phyloP scores from a whole-genome alignment of 108 stramenopile genomes.

The Cylindrotheca fusiformis region DNA sequence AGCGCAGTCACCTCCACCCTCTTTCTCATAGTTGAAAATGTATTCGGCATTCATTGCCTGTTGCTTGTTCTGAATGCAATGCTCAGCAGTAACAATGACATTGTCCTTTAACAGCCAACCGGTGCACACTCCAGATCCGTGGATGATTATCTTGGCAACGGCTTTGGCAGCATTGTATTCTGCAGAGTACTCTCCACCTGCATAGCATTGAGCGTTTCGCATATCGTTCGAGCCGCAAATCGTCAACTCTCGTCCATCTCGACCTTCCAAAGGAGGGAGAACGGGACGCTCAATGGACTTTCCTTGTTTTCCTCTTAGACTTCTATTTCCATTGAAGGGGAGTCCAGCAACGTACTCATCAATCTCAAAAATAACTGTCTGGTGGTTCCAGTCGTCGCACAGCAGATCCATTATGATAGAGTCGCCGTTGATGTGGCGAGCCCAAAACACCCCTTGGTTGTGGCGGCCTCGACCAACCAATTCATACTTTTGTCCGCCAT shows the following conservation, averaged over 20 bases:
- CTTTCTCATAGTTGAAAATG: conserved; percentile 4
- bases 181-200: neutral
- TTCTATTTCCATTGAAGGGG: too few species aligned
- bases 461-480: neutral
- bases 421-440: neutral
- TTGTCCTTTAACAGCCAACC: conserved; percentile 4
- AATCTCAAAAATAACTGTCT: neutral
- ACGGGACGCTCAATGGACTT: neutral
- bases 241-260: neutral
- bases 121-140: conserved; percentile 1
- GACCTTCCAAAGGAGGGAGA: neutral
- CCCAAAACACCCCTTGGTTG: neutral
- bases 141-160: conserved; percentile 2
- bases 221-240: neutral
- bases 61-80: conserved; percentile 1
- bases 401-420: neutral
- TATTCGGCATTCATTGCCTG: conserved; percentile 2
- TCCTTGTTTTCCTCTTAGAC: too few species aligned
- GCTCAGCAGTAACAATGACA: neutral
- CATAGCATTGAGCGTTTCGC: neutral
- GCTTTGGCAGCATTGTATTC: conserved; percentile 6
- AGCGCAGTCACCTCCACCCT: neutral
- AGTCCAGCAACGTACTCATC: conserved; percentile 3
- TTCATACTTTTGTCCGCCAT: neutral
- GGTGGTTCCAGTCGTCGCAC: neutral